Evolutionary conservation across 441 rosid genomes (phyloP), one percentile per base, ranked within the genome.

Genomic region (Pelargonium australe): DNA sequence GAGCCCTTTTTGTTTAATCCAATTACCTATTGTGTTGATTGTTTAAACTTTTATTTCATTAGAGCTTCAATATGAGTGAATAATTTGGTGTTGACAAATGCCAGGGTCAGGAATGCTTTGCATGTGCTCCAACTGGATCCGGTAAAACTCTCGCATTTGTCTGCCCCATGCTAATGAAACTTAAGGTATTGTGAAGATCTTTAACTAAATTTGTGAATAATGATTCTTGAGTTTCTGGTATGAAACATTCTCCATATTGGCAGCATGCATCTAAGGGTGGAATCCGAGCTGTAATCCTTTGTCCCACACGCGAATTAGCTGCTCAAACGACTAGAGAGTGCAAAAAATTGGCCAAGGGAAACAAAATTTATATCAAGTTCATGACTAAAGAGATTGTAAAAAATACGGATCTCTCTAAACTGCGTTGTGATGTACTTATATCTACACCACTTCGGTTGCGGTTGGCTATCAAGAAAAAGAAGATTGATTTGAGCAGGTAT

Each of bases 51-150:
- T 63, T 4, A 70, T 28, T 14, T 57, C 17, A 16, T 14, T 61
- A 25, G 55, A 61, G 37, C 41, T 55, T 47, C 58, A 47, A 5
- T 28, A 1, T 16, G 23, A 16, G 1, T 57, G 40, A 4, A 4
- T 37, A 34, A 37, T 37, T 49, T 49, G 57, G 16, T 49, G 13
- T 34, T 34, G 40, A 34, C 40, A 34, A 34, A 34, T 49, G 13
- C 10, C 65, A 94, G 98, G 97, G 82, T 60, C 90, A 91, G 69
- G 97, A 91, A 80, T 93, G 97, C 81, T 91, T 93, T 72, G 95
- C 93, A 14, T 89, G 93, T 80, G 98, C 98, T 60, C 97, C 97
- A 47, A 93, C 98, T 70, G 98, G 98, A 68, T 91, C 98, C 43
- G 97, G 98, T 51, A 91, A 93, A 76, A 91, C 97, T 67, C 75